Evolutionary conservation across 148 eudicot species (phyloP).

Genomic region (Silene conica): DNA sequence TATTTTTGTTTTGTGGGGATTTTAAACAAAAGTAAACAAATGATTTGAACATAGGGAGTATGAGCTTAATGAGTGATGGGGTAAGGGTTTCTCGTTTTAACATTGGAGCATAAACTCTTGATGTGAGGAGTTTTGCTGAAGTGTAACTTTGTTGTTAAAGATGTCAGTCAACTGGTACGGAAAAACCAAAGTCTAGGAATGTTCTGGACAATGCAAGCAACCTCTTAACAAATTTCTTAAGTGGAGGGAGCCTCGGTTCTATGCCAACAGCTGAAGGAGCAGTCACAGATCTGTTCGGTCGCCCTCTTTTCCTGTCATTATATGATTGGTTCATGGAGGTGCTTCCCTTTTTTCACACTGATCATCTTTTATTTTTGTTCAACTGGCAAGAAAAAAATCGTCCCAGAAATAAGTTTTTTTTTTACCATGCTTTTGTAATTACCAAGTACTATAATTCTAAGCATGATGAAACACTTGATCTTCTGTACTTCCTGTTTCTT

Average conservation of each 20-base stretch:
- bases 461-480: not conserved
- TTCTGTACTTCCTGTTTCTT: not conserved
- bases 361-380: conserved; percentile 1
- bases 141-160: conserved; percentile 24
- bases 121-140: conserved; percentile 8
- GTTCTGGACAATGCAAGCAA: conserved; percentile 93
- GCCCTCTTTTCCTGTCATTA: conserved; percentile 85
- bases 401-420: conserved; percentile 1
- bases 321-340: conserved; percentile 99
- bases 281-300: conserved; percentile 83
- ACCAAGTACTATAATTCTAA: not conserved
- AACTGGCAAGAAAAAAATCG: not conserved
- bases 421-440: not conserved
- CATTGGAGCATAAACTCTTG: not conserved
- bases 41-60: too few species aligned
- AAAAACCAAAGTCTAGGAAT: conserved; percentile 59
- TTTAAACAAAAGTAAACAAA: too few species aligned
- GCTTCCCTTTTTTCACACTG: conserved; percentile 22
- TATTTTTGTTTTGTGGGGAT: too few species aligned
- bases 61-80: not conserved
- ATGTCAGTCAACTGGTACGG: conserved; percentile 69
- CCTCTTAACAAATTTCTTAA: conserved; percentile 76
- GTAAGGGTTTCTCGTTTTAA: not conserved
- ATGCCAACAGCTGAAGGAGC: conserved; percentile 99
- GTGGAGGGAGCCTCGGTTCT: conserved; percentile 77